Evolutionary conservation across 768 basidiomycete species (phyloP), one percentile per base, ranked within the genome.

Genomic region (Mycena kentingensis): DNA sequence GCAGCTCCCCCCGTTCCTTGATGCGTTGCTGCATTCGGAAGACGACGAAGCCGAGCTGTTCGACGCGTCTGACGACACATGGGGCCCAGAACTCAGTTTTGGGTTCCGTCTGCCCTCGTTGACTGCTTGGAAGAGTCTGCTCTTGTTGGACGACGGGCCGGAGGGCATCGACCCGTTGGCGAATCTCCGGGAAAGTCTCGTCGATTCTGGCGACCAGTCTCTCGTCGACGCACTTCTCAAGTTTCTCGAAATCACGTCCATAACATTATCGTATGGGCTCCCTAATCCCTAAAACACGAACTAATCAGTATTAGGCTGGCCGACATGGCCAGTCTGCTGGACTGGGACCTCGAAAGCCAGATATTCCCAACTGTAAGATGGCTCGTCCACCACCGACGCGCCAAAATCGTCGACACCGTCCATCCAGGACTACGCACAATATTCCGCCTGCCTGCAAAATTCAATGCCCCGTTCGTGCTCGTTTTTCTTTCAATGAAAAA

Each of bases 361-460:
- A 79, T 96, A 1, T 90, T 89, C 63, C 90, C 93, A 1, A 83
- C 90, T n/a, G 95, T 96, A 8, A 83, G 92, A 16, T 93, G 93
- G 82, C 77, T 99, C 26, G 89, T 98, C 26, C 85, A 91, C 53
- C 93, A 94, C 69, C 80, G 91, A 47, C 81, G 91, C 63, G 96
- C 93, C 5, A 92, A 92, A 60, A 75, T 98, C 24, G 87, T 97
- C 36, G 94, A 98, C 56, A 80, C 85, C 16, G 83, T 98, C 27
- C 90, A 93, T 62, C 73, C 70, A 3, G 81, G 85, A 38, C 68
- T 98, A 37, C 88, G 90, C 68, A 94, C 90, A 0, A 80, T 92
- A 0, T 97, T 94, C 62, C 78, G 84, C 4, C 75, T 95, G 35
- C 81, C 90, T 15, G 77, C 83, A 3, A 81, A 77, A 60, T 82